These are phyloP conservation scores for Thelonectria rubi DNA, from an alignment of 2,329 filamentous ascomycete species.

Conservation along the genomic window DNA sequence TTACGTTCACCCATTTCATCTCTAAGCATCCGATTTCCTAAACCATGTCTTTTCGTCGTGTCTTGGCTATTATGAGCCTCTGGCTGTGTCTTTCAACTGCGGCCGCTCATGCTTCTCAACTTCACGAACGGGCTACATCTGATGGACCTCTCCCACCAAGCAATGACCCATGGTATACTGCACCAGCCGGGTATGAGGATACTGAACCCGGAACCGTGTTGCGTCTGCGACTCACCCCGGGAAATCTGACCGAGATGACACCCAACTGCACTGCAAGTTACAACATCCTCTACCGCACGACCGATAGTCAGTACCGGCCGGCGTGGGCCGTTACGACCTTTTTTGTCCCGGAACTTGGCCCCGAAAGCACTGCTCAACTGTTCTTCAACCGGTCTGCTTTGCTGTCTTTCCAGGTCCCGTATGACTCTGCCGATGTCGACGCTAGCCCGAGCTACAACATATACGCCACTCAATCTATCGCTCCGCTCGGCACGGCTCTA, in stretches of 20 bases:
- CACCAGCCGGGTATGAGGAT: constrained; percentile 32
- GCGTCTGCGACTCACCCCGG: constrained; percentile 35
- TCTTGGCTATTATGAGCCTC: constrained; percentile 27
- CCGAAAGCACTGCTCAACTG: constrained; percentile 22
- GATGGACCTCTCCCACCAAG: constrained; percentile 30
- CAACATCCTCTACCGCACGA: constrained; percentile 40
- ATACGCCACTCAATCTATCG: background rate
- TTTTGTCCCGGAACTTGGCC: constrained; percentile 30
- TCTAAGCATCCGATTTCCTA: background rate
- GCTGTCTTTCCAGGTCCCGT: constrained; percentile 37
- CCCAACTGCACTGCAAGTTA: constrained; percentile 35
- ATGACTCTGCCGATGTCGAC: constrained; percentile 38
- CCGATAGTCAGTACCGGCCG: constrained; percentile 37
- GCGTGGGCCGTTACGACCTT: constrained; percentile 40
- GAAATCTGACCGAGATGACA: constrained; percentile 33
- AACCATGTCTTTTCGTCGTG: constrained; percentile 28
- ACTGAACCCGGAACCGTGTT: constrained; percentile 36
- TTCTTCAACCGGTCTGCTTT: constrained; percentile 32
- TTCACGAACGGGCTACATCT: constrained; percentile 18
- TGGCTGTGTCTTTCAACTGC: constrained; percentile 26
- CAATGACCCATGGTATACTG: constrained; percentile 39
- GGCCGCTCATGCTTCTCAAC: constrained; percentile 1
- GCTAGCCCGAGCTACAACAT: constrained; percentile 33
- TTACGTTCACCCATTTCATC: background rate
- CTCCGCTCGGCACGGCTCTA: constrained; percentile 18